Percentiles rank a stretch among this genome's conserved stretches.
phyloP scores from a whole-genome alignment of 2,329 filamentous ascomycete genomes.

The Gaeumannomyces sp. region DNA sequence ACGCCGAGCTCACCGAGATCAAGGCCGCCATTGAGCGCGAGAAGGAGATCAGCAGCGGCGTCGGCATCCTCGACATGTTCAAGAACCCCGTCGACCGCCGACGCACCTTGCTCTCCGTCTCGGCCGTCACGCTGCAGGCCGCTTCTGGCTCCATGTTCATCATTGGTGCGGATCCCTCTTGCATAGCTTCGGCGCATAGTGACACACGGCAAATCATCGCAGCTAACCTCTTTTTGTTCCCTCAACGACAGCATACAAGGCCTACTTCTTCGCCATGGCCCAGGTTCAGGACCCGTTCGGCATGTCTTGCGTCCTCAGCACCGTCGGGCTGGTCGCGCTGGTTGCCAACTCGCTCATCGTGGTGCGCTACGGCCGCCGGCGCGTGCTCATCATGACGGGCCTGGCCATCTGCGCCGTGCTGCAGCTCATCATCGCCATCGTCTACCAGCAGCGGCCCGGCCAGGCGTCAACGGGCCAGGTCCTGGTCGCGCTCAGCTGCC shows the following conservation, averaged over 20 bases:
- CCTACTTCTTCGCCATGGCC: slow-evolving; percentile 51
- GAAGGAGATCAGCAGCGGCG: slow-evolving; percentile 25
- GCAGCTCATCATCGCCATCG: slow-evolving; percentile 43
- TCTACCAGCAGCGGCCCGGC: slow-evolving; percentile 34
- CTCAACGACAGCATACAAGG: slow-evolving; percentile 31
- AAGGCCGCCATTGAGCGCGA: slow-evolving; percentile 28
- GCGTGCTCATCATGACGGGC: slow-evolving; percentile 41
- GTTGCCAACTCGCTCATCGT: slow-evolving; percentile 42
- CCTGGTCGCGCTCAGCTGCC: slow-evolving; percentile 39
- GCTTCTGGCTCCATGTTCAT: slow-evolving; percentile 38
- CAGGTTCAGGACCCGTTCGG: slow-evolving; percentile 42
- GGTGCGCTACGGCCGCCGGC: slow-evolving; percentile 39
- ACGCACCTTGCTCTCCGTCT: slow-evolving; percentile 33
- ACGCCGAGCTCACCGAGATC: slow-evolving; percentile 28
- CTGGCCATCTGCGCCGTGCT: slow-evolving; percentile 40
- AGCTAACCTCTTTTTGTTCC: slow-evolving; percentile 17
- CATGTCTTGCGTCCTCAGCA: slow-evolving; percentile 43
- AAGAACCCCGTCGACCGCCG: slow-evolving; percentile 10
- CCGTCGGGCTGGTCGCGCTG: slow-evolving; percentile 42
- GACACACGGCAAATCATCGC: neutral
- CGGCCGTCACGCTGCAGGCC: slow-evolving; percentile 36
- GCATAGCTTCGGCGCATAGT: neutral
- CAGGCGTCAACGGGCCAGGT: slow-evolving; percentile 28
- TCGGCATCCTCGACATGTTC: slow-evolving; percentile 36
- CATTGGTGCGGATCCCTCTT: slow-evolving; percentile 26